A percentile compares a stretch with the other conserved stretches of the same genome.
Evolutionary conservation across 139 green algal genomes (phyloP).

Genomic region (Chlorella sp.): DNA sequence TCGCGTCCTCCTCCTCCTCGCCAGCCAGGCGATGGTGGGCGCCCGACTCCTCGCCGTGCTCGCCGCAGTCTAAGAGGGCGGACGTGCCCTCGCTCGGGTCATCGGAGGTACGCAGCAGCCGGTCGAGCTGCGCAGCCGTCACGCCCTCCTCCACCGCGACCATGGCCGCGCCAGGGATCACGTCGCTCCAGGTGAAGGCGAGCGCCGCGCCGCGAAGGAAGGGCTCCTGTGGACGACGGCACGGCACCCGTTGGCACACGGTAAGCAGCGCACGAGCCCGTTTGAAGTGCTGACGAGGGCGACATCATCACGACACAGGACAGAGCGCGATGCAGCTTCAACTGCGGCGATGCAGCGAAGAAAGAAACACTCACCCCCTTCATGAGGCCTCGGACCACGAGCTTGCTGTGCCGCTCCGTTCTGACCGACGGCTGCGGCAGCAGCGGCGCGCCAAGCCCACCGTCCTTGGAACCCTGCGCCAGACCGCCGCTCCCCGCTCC

Average conservation of each 20-base stretch:
- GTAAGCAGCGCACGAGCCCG: background rate
- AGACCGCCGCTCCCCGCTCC: no score
- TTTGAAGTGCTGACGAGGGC: background rate
- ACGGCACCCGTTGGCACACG: background rate
- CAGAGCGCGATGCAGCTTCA: background rate
- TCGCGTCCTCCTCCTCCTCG: no score
- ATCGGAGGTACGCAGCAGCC: no score
- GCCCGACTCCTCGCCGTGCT: no score
- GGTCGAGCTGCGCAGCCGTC: background rate
- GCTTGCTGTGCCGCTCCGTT: background rate
- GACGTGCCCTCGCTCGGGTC: no score
- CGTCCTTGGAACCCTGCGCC: no score
- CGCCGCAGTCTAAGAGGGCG: no score
- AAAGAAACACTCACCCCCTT: background rate
- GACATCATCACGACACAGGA: background rate
- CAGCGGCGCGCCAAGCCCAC: background rate
- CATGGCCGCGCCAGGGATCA: background rate
- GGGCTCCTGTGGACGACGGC: background rate
- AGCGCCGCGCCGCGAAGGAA: background rate
- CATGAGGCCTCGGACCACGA: background rate
- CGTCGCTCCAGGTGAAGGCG: background rate
- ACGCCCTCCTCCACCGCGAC: background rate
- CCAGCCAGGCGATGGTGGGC: no score
- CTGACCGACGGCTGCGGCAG: background rate
- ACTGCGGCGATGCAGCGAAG: background rate